phyloP scores from a whole-genome alignment of 2,329 filamentous ascomycete species.

The Pseudonectria buxi region DNA sequence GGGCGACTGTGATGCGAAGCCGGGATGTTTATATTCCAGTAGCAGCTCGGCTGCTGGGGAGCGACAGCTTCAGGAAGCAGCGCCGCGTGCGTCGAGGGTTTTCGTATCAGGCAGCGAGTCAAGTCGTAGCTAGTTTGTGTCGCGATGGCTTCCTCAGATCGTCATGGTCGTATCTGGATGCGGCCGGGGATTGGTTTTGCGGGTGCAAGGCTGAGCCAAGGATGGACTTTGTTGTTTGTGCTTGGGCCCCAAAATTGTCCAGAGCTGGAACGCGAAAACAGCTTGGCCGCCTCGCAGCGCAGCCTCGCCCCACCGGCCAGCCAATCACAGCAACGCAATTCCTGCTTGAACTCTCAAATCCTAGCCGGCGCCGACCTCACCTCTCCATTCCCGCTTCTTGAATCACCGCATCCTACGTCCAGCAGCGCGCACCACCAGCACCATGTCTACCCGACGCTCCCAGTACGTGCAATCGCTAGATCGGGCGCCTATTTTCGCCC shows the following conservation, averaged over 20 bases:
- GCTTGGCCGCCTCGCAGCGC: conserved; percentile 14
- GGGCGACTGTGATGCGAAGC: conserved; percentile 4
- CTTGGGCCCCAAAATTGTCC: conserved; percentile 21
- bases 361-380: conserved; percentile 22
- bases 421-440: conserved; percentile 25
- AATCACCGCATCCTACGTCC: conserved; percentile 21
- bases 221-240: conserved; percentile 13
- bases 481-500: background rate
- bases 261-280: conserved; percentile 25
- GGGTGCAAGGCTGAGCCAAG: conserved; percentile 11
- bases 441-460: conserved; percentile 36
- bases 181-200: background rate
- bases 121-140: conserved; percentile 1
- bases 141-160: background rate
- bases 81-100: background rate
- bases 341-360: conserved; percentile 34
- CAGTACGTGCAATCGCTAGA: conserved; percentile 28
- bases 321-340: conserved; percentile 35
- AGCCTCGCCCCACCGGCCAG: conserved; percentile 24
- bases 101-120: conserved; percentile 1
- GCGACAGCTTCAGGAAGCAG: conserved; percentile 7
- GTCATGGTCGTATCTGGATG: background rate
- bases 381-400: conserved; percentile 20
- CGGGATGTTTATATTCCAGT: conserved; percentile 2
- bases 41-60: background rate